phyloP scores from a whole-genome alignment of 2,329 filamentous ascomycete genomes.

The Botrytis sinoallii region DNA sequence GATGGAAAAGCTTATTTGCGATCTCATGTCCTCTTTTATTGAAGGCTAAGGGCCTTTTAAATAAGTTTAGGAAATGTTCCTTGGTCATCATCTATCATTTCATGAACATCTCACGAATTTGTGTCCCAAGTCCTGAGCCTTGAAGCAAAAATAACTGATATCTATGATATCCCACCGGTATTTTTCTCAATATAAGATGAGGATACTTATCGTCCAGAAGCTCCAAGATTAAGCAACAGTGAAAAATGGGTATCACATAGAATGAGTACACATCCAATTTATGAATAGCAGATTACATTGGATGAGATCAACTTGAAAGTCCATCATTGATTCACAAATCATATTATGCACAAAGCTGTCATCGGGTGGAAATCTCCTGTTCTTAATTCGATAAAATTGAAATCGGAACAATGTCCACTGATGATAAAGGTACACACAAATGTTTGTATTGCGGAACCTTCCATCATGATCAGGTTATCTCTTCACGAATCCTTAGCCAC shows the following conservation, averaged over 20 bases:
- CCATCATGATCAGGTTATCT: not conserved
- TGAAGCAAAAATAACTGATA: not conserved
- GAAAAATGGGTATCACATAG: not conserved
- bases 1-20: fast-evolving
- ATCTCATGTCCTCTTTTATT: not conserved
- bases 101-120: not conserved
- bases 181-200: not conserved
- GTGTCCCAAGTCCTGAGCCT: not conserved
- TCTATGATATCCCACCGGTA: not conserved
- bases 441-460: not conserved
- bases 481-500: not conserved
- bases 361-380: not conserved
- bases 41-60: not conserved
- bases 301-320: not conserved
- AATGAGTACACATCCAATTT: not conserved
- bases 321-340: not conserved
- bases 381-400: not conserved
- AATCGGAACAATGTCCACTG: not conserved
- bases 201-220: fast-evolving
- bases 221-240: not conserved
- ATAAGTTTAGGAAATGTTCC: not conserved
- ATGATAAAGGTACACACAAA: not conserved
- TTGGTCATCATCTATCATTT: not conserved
- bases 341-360: not conserved
- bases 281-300: not conserved